Percentiles rank a stretch among this genome's conserved stretches.
These are phyloP conservation scores for Colletotrichum noveboracense DNA, from an alignment of 2,329 filamentous ascomycete species.

Conservation along the genomic window DNA sequence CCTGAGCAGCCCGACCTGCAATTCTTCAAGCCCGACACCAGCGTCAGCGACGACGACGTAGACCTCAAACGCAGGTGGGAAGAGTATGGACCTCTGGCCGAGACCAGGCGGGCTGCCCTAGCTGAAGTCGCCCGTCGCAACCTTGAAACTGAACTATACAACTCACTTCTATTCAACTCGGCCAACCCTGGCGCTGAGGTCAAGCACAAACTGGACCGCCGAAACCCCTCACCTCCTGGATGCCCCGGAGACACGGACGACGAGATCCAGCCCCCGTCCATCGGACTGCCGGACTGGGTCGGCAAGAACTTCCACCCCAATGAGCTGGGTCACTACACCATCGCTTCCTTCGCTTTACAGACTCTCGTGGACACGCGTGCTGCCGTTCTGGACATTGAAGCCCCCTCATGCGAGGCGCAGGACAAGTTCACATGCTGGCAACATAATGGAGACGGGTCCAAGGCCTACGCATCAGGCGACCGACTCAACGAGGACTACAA, in stretches of 20 bases:
- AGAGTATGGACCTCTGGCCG: not conserved
- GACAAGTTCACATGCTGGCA: conserved; percentile 32
- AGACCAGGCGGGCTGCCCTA: not conserved
- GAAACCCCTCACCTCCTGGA: conserved; percentile 27
- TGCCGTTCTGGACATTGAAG: not conserved
- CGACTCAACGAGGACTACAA: conserved; percentile 29
- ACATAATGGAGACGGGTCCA: conserved; percentile 20
- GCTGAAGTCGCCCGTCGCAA: not conserved
- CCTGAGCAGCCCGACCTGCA: conserved; percentile 31
- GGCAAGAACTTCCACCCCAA: conserved; percentile 39
- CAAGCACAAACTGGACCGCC: conserved; percentile 27
- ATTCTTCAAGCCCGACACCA: conserved; percentile 36
- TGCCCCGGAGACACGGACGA: conserved; percentile 26
- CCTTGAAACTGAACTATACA: conserved; percentile 20
- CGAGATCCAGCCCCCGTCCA: conserved; percentile 15
- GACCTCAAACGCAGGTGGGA: not conserved
- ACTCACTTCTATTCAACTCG: conserved; percentile 28
- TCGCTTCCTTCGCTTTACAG: conserved; percentile 31
- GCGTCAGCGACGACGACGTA: not conserved
- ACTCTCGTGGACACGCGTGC: not conserved
- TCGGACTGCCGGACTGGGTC: conserved; percentile 35
- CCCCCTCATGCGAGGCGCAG: conserved; percentile 9
- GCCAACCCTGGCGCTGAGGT: conserved; percentile 24
- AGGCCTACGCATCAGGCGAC: conserved; percentile 26
- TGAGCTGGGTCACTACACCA: conserved; percentile 28